Conservation (phyloP, 148 eudicot species). For the Polygonum maritimum region DNA sequence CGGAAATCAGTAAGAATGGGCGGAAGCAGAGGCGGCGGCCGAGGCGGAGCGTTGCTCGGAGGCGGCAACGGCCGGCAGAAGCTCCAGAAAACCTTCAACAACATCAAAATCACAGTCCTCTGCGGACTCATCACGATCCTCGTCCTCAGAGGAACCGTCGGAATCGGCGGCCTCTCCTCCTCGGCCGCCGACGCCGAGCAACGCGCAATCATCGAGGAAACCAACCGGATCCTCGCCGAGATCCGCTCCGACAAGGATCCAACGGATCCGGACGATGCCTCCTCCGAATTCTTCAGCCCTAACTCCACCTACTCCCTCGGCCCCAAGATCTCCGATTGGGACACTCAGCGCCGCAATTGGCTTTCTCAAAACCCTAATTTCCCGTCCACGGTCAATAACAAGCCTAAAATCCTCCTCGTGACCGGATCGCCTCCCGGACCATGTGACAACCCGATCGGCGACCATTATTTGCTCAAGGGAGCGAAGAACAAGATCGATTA, state of each 20-base stretch:
- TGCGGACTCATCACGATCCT: slow-evolving; percentile 84
- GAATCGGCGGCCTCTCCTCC: slow-evolving; percentile 41
- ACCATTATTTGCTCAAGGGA: slow-evolving; percentile 56
- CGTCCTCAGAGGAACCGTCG: slow-evolving; percentile 83
- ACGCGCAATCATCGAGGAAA: slow-evolving; percentile 48
- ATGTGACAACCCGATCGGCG: slow-evolving; percentile 71
- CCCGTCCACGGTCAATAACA: slow-evolving; percentile 28
- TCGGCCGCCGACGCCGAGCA: slow-evolving; percentile 48
- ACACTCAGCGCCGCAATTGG: slow-evolving; percentile 34
- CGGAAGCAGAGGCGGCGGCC: neutral
- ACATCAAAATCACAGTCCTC: slow-evolving; percentile 67
- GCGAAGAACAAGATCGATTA: slow-evolving; percentile 80
- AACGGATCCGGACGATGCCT: slow-evolving; percentile 33
- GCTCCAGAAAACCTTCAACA: slow-evolving; percentile 52
- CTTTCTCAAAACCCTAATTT: slow-evolving; percentile 27
- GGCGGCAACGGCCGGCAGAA: neutral
- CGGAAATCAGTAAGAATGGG: neutral
- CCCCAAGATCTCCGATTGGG: slow-evolving; percentile 55
- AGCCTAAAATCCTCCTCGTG: slow-evolving; percentile 49
- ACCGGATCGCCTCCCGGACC: slow-evolving; percentile 71
- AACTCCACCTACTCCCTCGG: slow-evolving; percentile 43
- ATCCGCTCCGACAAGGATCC: slow-evolving; percentile 65
- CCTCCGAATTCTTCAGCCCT: slow-evolving; percentile 18
- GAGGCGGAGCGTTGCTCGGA: neutral
- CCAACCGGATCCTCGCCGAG: slow-evolving; percentile 60